Evolutionary conservation across 257 asterid genomes (phyloP), one percentile per base, ranked within the genome.

Genomic region (Fraxinus cuspidata): DNA sequence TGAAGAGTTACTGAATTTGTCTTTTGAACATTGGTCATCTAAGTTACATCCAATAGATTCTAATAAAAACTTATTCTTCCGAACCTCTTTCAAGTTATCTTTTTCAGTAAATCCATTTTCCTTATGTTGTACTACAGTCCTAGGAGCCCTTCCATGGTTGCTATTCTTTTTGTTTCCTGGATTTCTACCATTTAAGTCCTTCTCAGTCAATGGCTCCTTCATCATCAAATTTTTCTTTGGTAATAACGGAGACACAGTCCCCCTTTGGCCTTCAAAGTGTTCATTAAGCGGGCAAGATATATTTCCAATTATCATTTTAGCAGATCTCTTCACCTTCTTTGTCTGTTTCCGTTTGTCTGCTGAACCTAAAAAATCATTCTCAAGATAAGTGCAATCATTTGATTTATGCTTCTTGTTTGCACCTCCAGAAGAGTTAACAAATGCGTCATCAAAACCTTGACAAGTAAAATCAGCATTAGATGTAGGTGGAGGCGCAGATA

Each of bases 401-500:
- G 79, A 80, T 77, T 60, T 58, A 16, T 72, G 74, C 63, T 76
- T 68, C 69, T 58, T 31, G 38, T 77, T 58, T 77, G 78, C 78
- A 72, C 42, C 72, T n/a, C 44, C 40, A 23, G 85, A 58, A 35
- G 83, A 78, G 44, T 40, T 80, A 71, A 31, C 25, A 66, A 40
- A 51, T 71, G 38, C 60, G 72, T 70, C 73, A 75, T 82, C 78
- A 53, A 90, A 72, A 79, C 70, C 80, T 76, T 80, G 84, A 83
- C 75, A 75, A 73, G 79, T 53, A 75, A 64, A 74, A 81, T 80
- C 44, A 79, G 77, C 77, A 72, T 78, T 81, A 67, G 23, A 77
- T 67, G 75, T 47, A 67, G 87, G 87, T 78, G 87, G 85, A 77
- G 79, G 77, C 70, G 90, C 85, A 74, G 83, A 77, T 31, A 81